A percentile compares a stretch with the other conserved stretches of the same genome.
Evolutionary conservation across 1,139 yeast genomes (phyloP).

Genomic region (Eremothecium coryli): DNA sequence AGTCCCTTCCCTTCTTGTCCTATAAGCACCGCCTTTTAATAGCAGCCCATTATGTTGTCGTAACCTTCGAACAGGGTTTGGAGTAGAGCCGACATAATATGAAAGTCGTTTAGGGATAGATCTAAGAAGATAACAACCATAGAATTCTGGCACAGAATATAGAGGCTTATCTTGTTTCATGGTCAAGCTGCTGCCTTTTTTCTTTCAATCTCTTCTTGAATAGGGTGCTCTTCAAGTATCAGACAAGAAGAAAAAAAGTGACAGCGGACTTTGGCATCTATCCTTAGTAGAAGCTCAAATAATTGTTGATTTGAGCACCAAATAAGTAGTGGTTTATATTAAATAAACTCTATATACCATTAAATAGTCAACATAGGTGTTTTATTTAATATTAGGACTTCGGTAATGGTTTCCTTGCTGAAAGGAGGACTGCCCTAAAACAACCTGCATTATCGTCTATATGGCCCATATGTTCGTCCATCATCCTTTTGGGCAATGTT

Average conservation of each 20-base stretch:
- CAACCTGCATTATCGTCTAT: slow-evolving; percentile 25
- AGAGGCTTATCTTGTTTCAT: slow-evolving; percentile 7
- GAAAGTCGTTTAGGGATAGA: slow-evolving; percentile 47
- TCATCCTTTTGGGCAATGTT: slow-evolving; percentile 18
- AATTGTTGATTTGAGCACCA: too few relatives aligned
- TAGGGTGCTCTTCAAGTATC: not conserved
- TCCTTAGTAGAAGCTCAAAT: not conserved
- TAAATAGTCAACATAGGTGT: too few relatives aligned
- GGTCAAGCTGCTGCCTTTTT: not conserved
- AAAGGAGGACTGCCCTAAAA: slow-evolving; percentile 18
- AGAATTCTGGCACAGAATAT: slow-evolving; percentile 36
- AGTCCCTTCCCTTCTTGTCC: slow-evolving; percentile 45
- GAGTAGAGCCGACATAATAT: slow-evolving; percentile 71
- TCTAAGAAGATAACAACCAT: slow-evolving; percentile 59
- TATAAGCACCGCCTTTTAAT: slow-evolving; percentile 56
- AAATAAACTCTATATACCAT: too few relatives aligned
- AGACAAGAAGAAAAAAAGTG: not conserved
- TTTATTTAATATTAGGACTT: too few relatives aligned
- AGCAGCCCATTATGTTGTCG: slow-evolving; percentile 72
- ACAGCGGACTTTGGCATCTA: not conserved
- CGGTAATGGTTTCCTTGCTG: slow-evolving; percentile 28
- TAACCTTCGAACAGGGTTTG: slow-evolving; percentile 57
- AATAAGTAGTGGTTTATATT: too few relatives aligned
- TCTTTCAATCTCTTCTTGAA: not conserved
- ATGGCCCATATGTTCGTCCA: slow-evolving; percentile 24